Evolutionary conservation across 2,329 filamentous ascomycete genomes (phyloP).

Genomic region (Cytospora chrysosperma): DNA sequence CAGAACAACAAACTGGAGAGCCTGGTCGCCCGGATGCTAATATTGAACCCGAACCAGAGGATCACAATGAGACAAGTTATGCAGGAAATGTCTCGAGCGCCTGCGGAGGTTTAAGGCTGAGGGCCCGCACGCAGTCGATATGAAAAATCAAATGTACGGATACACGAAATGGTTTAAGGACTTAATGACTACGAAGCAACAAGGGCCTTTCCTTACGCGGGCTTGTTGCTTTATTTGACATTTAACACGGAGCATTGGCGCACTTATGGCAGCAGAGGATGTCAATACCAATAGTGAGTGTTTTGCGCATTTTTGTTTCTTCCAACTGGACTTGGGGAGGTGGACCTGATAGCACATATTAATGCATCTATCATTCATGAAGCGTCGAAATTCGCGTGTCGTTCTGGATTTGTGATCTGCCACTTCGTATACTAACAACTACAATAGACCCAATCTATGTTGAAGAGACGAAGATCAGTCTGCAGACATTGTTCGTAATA

Average conservation of each 20-base stretch:
- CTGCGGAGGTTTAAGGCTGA: constrained; percentile 33
- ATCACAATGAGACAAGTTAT: constrained; percentile 55
- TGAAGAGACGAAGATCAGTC: background rate
- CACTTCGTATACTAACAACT: background rate
- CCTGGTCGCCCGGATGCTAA: constrained; percentile 54
- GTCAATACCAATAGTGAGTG: constrained; percentile 1
- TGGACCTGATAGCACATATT: background rate
- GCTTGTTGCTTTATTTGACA: background rate
- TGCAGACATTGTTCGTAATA: background rate
- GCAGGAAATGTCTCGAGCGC: constrained; percentile 37
- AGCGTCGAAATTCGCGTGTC: too few relatives aligned
- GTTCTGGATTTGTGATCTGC: too few relatives aligned
- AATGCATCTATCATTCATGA: background rate
- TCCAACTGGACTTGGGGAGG: background rate
- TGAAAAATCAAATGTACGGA: background rate
- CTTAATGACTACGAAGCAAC: background rate
- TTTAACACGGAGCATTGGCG: background rate
- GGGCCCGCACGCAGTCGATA: background rate
- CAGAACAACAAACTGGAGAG: constrained; percentile 49
- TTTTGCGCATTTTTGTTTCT: background rate
- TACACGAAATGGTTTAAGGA: background rate
- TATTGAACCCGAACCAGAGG: constrained; percentile 49
- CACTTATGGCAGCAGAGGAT: background rate
- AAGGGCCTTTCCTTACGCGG: background rate
- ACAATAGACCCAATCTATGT: background rate